Base-by-base conservation (phyloP, 305 asterid species). In the Ilex paraguariensis region DNA sequence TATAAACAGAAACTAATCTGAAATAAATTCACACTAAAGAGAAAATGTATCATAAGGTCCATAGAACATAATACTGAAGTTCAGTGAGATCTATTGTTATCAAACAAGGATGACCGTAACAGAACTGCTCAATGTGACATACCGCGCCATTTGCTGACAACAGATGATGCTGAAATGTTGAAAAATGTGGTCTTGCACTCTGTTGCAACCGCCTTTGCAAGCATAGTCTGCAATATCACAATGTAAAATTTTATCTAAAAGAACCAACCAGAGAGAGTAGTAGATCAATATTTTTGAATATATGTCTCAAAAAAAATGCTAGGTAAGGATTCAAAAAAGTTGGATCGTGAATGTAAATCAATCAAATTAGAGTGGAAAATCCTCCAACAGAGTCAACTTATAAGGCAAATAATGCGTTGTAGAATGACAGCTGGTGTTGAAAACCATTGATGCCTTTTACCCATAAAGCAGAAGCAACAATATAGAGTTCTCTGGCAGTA, bases 91-190 rank as follows among this genome's bases (percentile, higher is more conserved):
- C 57, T 21, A 21, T 21, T 21, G 28, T 1, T 21, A 21, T 21
- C 28, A 21, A 1, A 21, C 28, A 21, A 21, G 28, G 28, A 60
- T 52, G 62, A 60, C n/a, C 44, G 13, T 33, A 45, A 45, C 28
- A 62, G 59, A 51, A 63, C 42, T 56, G 61, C 46, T 33, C 12
- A 11, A 42, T 58, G 68, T 53, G 60, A 70, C 89, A 64, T 85
- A 92, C 98, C 98, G 60, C 95, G 89, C 98, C 98, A 92, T 86
- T 92, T 92, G 91, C 97, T 89, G 68, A 92, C 98, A 58, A 92
- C 82, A 49, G 97, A 92, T 75, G 98, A 89, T 70, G 98, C 97
- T 72, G 98, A 92, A 67, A 92, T 92, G 77, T 92, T 92, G 87
- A 92, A 92, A 80, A 89, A 89, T 68, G 98, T 92, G 31, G 96